Conservation (phyloP, 1,284 basidiomycete genomes). For the Peniophora sp. region DNA sequence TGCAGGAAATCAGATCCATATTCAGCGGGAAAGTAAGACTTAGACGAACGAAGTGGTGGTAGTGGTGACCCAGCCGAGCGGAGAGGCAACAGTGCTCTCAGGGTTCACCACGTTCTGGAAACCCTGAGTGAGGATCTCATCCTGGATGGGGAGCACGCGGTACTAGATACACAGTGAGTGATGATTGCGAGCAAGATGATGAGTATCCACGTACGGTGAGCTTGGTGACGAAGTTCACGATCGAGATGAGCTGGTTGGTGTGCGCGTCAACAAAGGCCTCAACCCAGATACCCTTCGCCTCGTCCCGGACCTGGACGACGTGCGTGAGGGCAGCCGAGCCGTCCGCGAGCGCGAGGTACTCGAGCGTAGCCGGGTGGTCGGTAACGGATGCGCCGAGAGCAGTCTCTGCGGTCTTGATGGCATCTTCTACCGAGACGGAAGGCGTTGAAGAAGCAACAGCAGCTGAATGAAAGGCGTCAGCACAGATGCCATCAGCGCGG, state of each 20-base stretch:
- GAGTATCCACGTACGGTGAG: conserved; percentile 31
- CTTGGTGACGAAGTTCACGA: conserved; percentile 46
- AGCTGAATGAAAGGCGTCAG: conserved; percentile 9
- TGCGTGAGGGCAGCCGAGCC: conserved; percentile 43
- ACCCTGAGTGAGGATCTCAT: conserved; percentile 29
- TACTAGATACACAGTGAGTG: conserved; percentile 22
- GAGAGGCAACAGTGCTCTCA: conserved; percentile 30
- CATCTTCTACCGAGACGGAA: conserved; percentile 25
- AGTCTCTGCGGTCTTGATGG: conserved; percentile 31
- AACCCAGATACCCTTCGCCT: conserved; percentile 45
- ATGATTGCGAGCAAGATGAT: background rate
- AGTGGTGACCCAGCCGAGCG: conserved; percentile 39
- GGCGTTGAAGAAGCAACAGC: conserved; percentile 30
- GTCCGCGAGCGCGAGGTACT: conserved; percentile 37
- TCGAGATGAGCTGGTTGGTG: conserved; percentile 40
- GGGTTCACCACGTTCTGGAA: conserved; percentile 34
- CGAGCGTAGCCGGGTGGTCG: conserved; percentile 31
- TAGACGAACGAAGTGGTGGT: conserved; percentile 12
- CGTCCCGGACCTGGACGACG: conserved; percentile 50
- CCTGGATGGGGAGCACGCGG: conserved; percentile 33
- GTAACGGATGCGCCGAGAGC: conserved; percentile 34
- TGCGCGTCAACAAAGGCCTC: conserved; percentile 60
- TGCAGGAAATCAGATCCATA: conserved; percentile 8
- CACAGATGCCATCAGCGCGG: background rate
- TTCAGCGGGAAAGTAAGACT: too few relatives aligned